These are phyloP conservation scores for Tetrapisispora arboricola DNA, from an alignment of 805 yeast species.

Conservation along the genomic window DNA sequence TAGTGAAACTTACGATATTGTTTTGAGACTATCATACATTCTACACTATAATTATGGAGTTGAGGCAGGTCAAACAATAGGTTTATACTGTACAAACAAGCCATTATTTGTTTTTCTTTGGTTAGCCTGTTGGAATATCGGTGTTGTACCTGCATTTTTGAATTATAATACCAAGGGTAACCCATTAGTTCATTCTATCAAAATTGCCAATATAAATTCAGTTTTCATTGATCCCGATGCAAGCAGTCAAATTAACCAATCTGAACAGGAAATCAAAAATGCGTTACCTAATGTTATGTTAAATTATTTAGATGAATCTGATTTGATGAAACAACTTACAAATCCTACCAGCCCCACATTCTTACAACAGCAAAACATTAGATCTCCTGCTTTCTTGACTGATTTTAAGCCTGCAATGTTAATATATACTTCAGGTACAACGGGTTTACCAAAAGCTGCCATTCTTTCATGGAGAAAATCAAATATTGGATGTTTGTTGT, in stretches of 20 bases:
- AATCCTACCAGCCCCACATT: constrained; percentile 37
- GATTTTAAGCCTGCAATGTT: constrained; percentile 58
- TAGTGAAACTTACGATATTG: constrained; percentile 52
- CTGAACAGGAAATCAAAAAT: constrained; percentile 34
- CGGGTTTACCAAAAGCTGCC: constrained; percentile 91
- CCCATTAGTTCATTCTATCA: constrained; percentile 72
- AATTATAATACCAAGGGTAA: constrained; percentile 68
- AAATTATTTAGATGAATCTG: constrained; percentile 42
- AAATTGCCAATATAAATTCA: constrained; percentile 50
- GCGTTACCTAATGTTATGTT: constrained; percentile 34
- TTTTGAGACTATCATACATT: constrained; percentile 56
- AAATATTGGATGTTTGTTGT: constrained; percentile 56
- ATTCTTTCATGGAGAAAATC: constrained; percentile 87
- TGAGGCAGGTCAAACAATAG: constrained; percentile 56
- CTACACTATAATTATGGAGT: constrained; percentile 56
- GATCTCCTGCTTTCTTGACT: constrained; percentile 44
- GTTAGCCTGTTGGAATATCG: constrained; percentile 85
- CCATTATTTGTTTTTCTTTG: constrained; percentile 72
- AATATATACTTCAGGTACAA: constrained; percentile 89
- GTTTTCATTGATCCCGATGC: constrained; percentile 71
- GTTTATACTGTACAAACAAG: constrained; percentile 68
- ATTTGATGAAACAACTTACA: constrained; percentile 32
- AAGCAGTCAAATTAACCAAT: constrained; percentile 39
- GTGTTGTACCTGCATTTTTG: constrained; percentile 80
- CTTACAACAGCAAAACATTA: constrained; percentile 44